phyloP scores from a whole-genome alignment of 2,329 filamentous ascomycete genomes.

The Didymella arachidicola region DNA sequence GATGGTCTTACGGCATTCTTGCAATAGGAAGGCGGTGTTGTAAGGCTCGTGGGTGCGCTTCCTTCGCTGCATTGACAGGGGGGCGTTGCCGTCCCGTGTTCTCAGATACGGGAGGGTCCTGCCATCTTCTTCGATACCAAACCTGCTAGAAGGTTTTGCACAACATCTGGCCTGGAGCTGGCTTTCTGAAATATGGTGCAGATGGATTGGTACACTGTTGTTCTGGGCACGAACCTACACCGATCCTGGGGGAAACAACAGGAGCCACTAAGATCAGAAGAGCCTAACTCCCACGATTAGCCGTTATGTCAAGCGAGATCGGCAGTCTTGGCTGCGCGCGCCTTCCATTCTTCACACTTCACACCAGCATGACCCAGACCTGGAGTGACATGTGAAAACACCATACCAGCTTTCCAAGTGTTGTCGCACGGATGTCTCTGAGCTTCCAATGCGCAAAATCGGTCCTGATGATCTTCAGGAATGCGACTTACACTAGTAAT shows the following conservation, averaged over 20 bases:
- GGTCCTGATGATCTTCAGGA: neutral
- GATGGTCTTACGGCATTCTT: slow-evolving; percentile 6
- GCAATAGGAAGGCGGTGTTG: slow-evolving; percentile 14
- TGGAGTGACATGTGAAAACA: neutral
- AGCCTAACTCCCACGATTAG: slow-evolving; percentile 11
- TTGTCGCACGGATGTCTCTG: neutral
- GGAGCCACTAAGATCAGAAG: slow-evolving; percentile 1
- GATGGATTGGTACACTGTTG: neutral
- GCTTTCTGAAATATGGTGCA: neutral
- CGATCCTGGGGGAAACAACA: neutral
- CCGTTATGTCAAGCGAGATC: slow-evolving; percentile 11
- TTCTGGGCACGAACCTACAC: neutral
- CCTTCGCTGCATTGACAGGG: slow-evolving; percentile 11
- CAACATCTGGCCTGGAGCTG: neutral
- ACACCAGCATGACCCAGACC: neutral
- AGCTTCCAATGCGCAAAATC: neutral
- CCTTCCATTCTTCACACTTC: slow-evolving; percentile 7
- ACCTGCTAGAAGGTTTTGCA: neutral
- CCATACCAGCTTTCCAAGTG: neutral
- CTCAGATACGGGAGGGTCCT: neutral
- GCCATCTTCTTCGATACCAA: neutral
- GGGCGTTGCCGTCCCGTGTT: slow-evolving; percentile 1
- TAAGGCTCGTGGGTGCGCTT: slow-evolving; percentile 1
- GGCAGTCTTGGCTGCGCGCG: slow-evolving; percentile 8
- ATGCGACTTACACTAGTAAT: slow-evolving; percentile 1